Percentiles rank a stretch among this genome's conserved stretches.
These are phyloP conservation scores for Mangifera indica DNA, from an alignment of 345 rosid species.

Conservation along the genomic window DNA sequence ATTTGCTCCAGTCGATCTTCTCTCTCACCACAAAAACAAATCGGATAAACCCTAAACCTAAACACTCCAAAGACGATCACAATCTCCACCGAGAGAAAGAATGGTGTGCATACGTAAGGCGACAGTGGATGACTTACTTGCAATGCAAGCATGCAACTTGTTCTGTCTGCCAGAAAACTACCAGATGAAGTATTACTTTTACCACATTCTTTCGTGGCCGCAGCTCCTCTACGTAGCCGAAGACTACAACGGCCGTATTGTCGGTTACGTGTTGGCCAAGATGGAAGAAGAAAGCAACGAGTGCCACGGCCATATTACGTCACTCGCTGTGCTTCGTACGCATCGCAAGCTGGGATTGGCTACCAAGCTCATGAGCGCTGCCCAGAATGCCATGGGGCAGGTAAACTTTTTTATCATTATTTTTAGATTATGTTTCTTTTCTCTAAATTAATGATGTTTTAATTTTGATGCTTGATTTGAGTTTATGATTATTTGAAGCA, in stretches of 20 bases:
- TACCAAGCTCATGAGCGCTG: constrained; percentile 99
- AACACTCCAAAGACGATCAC: not conserved
- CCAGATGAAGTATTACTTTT: constrained; percentile 98
- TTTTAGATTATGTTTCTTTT: too few relatives aligned
- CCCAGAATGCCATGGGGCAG: constrained; percentile 98
- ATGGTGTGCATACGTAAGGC: constrained; percentile 99
- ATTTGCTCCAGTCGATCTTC: not conserved
- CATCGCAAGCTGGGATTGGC: constrained; percentile 96
- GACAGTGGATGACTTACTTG: constrained; percentile 84
- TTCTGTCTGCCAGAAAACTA: constrained; percentile 95
- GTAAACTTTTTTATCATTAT: too few relatives aligned
- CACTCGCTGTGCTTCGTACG: constrained; percentile 97
- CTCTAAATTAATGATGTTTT: too few relatives aligned
- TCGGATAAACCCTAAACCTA: constrained; percentile 12
- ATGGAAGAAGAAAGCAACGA: constrained; percentile 98
- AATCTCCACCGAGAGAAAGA: not conserved
- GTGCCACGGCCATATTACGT: constrained; percentile 98
- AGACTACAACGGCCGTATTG: constrained; percentile 94
- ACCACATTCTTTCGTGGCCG: constrained; percentile 98
- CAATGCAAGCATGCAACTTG: constrained; percentile 97
- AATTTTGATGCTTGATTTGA: not conserved
- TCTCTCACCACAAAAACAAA: not conserved
- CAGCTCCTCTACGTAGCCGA: constrained; percentile 98
- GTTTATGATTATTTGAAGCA: too few relatives aligned
- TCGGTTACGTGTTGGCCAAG: constrained; percentile 95